phyloP scores from a whole-genome alignment of 179 eudicot species.

The Vitellaria paradoxa region DNA sequence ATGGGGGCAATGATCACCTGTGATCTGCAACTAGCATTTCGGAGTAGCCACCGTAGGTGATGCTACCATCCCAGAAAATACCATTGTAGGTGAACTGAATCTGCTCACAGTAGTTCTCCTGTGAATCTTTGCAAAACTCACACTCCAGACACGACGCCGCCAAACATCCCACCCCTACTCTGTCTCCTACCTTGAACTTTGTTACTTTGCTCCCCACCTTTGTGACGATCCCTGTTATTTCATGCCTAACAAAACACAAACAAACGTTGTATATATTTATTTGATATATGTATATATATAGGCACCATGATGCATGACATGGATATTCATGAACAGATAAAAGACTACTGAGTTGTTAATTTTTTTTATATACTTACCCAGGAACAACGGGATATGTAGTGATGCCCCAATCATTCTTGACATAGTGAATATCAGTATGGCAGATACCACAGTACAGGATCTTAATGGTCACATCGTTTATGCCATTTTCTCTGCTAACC shows the following conservation, averaged over 20 bases:
- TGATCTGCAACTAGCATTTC: slow-evolving; percentile 66
- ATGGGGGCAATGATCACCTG: no score
- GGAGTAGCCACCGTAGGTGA: slow-evolving; percentile 83
- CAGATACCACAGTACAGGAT: slow-evolving; percentile 79
- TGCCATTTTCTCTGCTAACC: slow-evolving; percentile 54
- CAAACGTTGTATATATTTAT: no score
- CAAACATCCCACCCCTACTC: slow-evolving; percentile 81
- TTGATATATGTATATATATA: no score
- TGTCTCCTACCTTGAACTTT: slow-evolving; percentile 69
- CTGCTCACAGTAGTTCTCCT: slow-evolving; percentile 78
- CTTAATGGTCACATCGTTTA: slow-evolving; percentile 60
- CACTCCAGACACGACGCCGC: slow-evolving; percentile 77
- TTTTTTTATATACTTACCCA: slow-evolving; percentile 48
- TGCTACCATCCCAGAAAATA: slow-evolving; percentile 87
- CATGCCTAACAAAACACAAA: slow-evolving; percentile 45
- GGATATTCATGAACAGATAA: no score
- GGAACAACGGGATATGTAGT: slow-evolving; percentile 75
- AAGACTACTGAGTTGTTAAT: no score
- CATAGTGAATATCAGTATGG: slow-evolving; percentile 66
- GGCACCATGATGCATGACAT: no score
- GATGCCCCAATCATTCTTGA: slow-evolving; percentile 71
- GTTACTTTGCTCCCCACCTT: slow-evolving; percentile 69
- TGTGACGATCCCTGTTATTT: slow-evolving; percentile 66
- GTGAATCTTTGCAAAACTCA: slow-evolving; percentile 53
- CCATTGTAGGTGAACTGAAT: slow-evolving; percentile 66